These are phyloP conservation scores for Udeniomyces megalosporus DNA, from an alignment of 768 basidiomycete species.

Conservation along the genomic window DNA sequence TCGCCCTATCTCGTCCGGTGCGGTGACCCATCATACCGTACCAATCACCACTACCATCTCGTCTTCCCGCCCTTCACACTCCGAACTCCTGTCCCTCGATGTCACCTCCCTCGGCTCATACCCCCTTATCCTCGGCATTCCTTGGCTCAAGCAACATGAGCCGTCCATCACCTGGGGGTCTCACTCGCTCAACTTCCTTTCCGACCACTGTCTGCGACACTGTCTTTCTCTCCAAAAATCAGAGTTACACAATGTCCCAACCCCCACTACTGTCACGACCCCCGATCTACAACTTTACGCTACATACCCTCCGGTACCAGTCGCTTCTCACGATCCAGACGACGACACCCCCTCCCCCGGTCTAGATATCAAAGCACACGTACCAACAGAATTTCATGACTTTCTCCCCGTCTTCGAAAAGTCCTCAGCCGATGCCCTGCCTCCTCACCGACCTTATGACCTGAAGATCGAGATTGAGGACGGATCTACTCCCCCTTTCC, in stretches of 20 bases:
- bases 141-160: not conserved
- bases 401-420: no score
- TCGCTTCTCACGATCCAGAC: no score
- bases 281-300: no score
- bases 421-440: no score
- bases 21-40: not conserved
- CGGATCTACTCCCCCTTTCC: no score
- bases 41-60: not conserved
- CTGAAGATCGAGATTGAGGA: no score
- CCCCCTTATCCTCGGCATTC: not conserved
- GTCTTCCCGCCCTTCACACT: not conserved
- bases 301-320: no score
- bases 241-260: no score
- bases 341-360: no score
- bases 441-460: no score
- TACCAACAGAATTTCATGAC: slow-evolving; percentile 15
- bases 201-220: not conserved
- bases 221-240: no score
- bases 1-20: not conserved
- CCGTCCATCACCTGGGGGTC: not conserved
- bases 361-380: not conserved
- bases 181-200: not conserved
- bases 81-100: not conserved
- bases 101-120: not conserved
- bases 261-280: no score